phyloP scores from a whole-genome alignment of 2,329 filamentous ascomycete species.

The Pseudocercospora musae region DNA sequence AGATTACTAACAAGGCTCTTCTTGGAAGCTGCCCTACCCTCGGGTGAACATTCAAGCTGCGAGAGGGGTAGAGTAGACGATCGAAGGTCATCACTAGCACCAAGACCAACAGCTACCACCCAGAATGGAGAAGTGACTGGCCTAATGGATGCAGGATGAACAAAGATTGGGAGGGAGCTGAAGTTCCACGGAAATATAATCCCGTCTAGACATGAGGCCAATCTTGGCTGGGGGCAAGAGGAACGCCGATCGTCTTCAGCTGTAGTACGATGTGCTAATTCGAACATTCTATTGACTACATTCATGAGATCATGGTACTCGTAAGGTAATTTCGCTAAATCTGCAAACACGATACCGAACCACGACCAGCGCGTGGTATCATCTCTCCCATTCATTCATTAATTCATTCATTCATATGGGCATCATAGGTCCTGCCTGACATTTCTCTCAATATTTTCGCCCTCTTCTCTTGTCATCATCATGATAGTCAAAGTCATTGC shows the following conservation, averaged over 20 bases:
- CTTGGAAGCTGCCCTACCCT: background rate
- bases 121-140: background rate
- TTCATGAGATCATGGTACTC: background rate
- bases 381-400: background rate
- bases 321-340: background rate
- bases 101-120: background rate
- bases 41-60: background rate
- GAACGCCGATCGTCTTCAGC: background rate
- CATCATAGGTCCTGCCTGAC: background rate
- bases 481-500: conserved; percentile 19
- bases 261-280: background rate
- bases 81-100: background rate
- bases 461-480: conserved; percentile 22
- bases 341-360: background rate
- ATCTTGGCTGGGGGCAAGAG: no score
- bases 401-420: background rate
- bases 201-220: background rate
- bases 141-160: background rate
- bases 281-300: background rate
- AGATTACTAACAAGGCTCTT: background rate
- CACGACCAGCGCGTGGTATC: conserved; percentile 13
- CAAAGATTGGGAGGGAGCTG: background rate
- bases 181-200: background rate
- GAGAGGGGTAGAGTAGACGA: background rate
- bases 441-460: conserved; percentile 19